Evolutionary conservation across 2,329 filamentous ascomycete species (phyloP), one percentile per base, ranked within the genome.

Genomic region (Ilyonectria destructans): DNA sequence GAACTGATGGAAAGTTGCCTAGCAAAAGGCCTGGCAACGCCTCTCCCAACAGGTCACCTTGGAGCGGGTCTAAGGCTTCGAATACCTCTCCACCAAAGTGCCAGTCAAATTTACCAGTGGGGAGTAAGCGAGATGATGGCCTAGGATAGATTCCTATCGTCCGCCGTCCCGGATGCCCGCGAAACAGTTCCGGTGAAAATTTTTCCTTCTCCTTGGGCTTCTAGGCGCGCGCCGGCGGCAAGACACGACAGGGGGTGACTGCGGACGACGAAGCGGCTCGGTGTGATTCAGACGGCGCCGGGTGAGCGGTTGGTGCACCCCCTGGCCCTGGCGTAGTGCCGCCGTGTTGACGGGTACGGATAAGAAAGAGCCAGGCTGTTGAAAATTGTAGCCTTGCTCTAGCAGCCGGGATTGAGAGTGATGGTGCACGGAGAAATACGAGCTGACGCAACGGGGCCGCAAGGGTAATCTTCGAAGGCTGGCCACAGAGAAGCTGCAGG

Each of bases 91-190:
- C 72, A 75, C 74, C 59, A 67, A 63, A 71, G 68, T 74, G 72
- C 68, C 73, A 73, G 76, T 77, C 71, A 75, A 79, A 78, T 79
- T 80, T 80, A 77, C 75, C 76, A 68, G 76, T 73, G 75, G 76
- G 68, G 69, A 70, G 71, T 74, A 76, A 80, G 79, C 79, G 79
- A 80, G 76, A 80, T 80, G 79, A 80, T 67, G 72, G 71, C 70
- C 69, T 74, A 70, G 72, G 71, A 71, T 63, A 63, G 69, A 71
- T 71, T 77, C 71, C 74, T 68, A 71, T 75, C 69, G 73, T 75
- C 72, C 73, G 65, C 67, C 68, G 55, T 74, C 57, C 72, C 75
- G 75, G 75, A 72, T 76, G 74, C 51, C 71, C 67, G 74, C 75
- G 51, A 75, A 48, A 60, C 67, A 56, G 58, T 76, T 77, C 75